Percentiles rank a stretch among this genome's conserved stretches.
Evolutionary conservation across 495 filamentous ascomycete species (phyloP).

Genomic region (Hypoxylon crocopeplum): DNA sequence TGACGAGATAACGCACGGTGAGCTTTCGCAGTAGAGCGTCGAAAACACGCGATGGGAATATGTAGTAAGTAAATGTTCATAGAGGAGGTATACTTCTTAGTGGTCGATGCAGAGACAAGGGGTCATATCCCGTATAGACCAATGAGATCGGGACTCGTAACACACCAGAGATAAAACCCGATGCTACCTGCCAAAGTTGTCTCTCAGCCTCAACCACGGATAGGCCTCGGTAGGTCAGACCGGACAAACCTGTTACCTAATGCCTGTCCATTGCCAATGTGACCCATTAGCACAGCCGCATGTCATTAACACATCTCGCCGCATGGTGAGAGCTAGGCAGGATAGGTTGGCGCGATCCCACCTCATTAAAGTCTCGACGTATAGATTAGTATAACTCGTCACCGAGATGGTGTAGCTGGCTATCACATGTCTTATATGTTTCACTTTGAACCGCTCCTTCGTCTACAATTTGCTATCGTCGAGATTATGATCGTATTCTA

Average conservation of each 20-base stretch:
- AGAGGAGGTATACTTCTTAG: conserved; percentile 25
- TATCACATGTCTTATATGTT: conserved; percentile 3
- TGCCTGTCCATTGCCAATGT: conserved; percentile 19
- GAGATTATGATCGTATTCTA: too few relatives aligned
- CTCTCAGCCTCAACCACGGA: conserved; percentile 31
- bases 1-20: conserved; percentile 17
- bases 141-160: conserved; percentile 28
- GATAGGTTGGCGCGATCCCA: background rate
- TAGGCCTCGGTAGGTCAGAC: conserved; percentile 1
- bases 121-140: background rate
- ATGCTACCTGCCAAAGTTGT: conserved; percentile 38
- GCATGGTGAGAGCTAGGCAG: background rate
- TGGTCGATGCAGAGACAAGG: conserved; percentile 25
- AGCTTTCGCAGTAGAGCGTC: conserved; percentile 6
- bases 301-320: conserved; percentile 5
- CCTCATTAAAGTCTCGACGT: background rate
- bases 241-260: conserved; percentile 23
- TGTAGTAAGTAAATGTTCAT: conserved; percentile 35
- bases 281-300: conserved; percentile 16
- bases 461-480: background rate
- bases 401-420: background rate
- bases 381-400: too few relatives aligned
- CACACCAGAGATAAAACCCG: conserved; percentile 21
- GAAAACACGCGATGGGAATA: conserved; percentile 16
- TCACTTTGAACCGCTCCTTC: background rate